Conservation (phyloP, 2,329 filamentous ascomycete genomes). For the Fusarium piperis region DNA sequence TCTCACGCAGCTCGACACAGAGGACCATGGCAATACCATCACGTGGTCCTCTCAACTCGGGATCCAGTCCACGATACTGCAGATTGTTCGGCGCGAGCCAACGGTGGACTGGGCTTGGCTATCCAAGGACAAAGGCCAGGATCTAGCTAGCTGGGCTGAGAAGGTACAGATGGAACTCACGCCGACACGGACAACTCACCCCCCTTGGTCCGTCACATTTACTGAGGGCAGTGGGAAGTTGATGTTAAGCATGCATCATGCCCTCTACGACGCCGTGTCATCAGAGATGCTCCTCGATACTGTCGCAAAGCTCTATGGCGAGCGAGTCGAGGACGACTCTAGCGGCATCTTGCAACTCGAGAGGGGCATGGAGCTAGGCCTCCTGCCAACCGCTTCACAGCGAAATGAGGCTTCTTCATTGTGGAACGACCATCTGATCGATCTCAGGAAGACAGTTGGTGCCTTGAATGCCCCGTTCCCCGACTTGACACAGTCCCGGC, state of each 20-base stretch:
- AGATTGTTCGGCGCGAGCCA: background rate
- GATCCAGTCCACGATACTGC: background rate
- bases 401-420: background rate
- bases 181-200: background rate
- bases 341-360: background rate
- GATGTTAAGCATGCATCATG: constrained; percentile 27
- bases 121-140: background rate
- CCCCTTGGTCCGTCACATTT: constrained; percentile 17
- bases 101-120: background rate
- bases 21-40: background rate
- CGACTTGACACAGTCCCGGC: constrained; percentile 12
- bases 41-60: constrained; percentile 6
- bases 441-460: background rate
- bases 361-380: background rate
- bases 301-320: constrained; percentile 6
- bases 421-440: background rate
- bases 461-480: constrained; percentile 9
- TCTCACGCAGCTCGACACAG: background rate
- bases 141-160: background rate
- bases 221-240: background rate
- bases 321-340: background rate
- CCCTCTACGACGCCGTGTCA: constrained; percentile 2
- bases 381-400: background rate
- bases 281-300: background rate
- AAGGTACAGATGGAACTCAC: constrained; percentile 3